A percentile compares a stretch with the other conserved stretches of the same genome.
Conservation (phyloP, 23 red algal species). For the Cyanidium caldarium region DNA sequence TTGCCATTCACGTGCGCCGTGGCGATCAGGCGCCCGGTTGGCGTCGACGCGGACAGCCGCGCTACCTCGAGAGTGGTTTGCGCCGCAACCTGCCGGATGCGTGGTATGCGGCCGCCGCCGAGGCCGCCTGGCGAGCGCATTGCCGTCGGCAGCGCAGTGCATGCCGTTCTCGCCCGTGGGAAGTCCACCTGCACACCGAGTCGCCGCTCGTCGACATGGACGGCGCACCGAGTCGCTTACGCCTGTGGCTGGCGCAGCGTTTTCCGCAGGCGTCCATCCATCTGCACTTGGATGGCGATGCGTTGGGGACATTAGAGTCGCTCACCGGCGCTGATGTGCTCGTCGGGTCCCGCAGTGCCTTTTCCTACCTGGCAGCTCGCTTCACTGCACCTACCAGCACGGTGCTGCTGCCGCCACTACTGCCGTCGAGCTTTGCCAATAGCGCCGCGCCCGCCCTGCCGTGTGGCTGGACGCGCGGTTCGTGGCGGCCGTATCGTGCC, state of each 20-base stretch:
- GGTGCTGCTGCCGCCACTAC: not conserved
- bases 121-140: not conserved
- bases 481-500: too few species aligned
- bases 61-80: not conserved
- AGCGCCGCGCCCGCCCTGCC: not conserved
- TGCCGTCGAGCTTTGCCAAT: not conserved
- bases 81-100: slow-evolving; percentile 2
- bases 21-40: not conserved
- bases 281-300: not conserved
- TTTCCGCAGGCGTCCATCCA: not conserved
- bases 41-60: not conserved
- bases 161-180: not conserved
- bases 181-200: not conserved
- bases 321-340: not conserved
- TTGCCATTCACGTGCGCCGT: not conserved
- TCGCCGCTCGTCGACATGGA: slow-evolving; percentile 1
- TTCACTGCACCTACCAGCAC: not conserved
- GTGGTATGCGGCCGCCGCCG: not conserved
- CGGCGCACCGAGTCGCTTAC: not conserved
- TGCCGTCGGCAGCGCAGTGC: not conserved
- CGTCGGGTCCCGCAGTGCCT: slow-evolving; percentile 1
- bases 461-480: too few species aligned
- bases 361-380: not conserved
- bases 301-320: not conserved
- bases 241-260: not conserved